Percentiles rank a stretch among this genome's conserved stretches.
phyloP scores from a whole-genome alignment of 2,329 filamentous ascomycete genomes.

The Cadophora sp. region DNA sequence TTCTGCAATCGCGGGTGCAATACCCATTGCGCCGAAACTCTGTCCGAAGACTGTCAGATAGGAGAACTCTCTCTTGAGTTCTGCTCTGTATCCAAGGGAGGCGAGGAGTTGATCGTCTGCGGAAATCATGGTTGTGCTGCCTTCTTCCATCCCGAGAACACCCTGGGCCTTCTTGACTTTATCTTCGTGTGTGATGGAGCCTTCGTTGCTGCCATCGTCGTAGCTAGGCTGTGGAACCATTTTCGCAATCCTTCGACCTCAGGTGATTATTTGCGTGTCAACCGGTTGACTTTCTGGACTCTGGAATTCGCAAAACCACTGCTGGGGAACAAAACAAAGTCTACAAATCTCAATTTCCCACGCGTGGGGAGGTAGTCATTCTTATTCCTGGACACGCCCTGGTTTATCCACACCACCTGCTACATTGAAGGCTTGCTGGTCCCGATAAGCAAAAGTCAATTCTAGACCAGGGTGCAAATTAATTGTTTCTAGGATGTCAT shows the following conservation, averaged over 20 bases:
- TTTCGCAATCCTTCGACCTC: neutral
- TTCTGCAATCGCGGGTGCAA: constrained; percentile 44
- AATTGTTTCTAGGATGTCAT: constrained; percentile 10
- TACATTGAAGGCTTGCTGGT: neutral
- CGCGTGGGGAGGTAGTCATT: constrained; percentile 12
- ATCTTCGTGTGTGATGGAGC: constrained; percentile 27
- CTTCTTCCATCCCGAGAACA: constrained; percentile 24
- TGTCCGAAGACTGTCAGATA: constrained; percentile 45
- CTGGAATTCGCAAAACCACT: neutral
- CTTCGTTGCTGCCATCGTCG: constrained; percentile 23
- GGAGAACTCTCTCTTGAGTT: constrained; percentile 45
- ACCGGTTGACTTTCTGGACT: neutral
- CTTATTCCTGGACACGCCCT: constrained; percentile 16
- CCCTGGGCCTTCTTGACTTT: constrained; percentile 26
- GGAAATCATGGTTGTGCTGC: constrained; percentile 22
- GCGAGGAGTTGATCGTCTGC: constrained; percentile 43
- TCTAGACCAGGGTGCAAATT: constrained; percentile 12
- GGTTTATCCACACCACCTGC: neutral
- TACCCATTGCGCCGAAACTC: constrained; percentile 45
- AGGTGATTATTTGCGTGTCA: neutral
- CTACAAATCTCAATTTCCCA: neutral
- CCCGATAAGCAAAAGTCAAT: constrained; percentile 20
- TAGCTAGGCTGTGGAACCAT: constrained; percentile 22
- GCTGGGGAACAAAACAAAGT: neutral
- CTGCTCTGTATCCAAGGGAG: constrained; percentile 42